These are phyloP conservation scores for Colletotrichum plurivorum DNA, from an alignment of 2,329 filamentous ascomycete genomes.

Conservation along the genomic window DNA sequence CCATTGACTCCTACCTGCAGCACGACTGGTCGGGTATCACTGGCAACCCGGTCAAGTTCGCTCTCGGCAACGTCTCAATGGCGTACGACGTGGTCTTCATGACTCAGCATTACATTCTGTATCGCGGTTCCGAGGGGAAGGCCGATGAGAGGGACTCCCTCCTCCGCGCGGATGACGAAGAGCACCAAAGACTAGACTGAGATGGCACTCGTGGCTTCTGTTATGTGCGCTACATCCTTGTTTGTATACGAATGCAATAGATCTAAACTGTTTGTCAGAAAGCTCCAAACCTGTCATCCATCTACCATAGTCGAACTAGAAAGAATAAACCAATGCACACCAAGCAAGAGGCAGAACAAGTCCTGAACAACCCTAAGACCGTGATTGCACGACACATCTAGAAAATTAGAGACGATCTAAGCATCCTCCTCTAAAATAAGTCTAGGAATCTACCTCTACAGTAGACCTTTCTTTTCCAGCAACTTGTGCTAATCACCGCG, in stretches of 20 bases:
- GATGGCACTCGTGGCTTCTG: background rate
- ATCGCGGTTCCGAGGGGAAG: conserved; percentile 55
- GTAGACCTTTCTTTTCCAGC: background rate
- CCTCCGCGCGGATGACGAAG: conserved; percentile 35
- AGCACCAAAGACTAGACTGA: conserved; percentile 42
- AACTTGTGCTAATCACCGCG: conserved; percentile 2
- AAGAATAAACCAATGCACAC: too few relatives aligned
- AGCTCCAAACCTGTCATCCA: too few relatives aligned
- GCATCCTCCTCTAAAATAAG: conserved; percentile 7
- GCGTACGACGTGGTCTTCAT: conserved; percentile 91
- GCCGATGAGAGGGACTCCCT: conserved; percentile 40
- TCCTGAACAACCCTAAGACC: background rate
- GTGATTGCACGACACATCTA: conserved; percentile 6
- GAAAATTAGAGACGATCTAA: conserved; percentile 6
- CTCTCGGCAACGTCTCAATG: conserved; percentile 87
- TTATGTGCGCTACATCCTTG: background rate
- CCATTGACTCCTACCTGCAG: conserved; percentile 87
- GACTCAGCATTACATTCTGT: conserved; percentile 88
- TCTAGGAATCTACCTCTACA: conserved; percentile 14
- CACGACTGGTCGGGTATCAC: conserved; percentile 91
- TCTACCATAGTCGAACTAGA: too few relatives aligned
- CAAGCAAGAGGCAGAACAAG: too few relatives aligned
- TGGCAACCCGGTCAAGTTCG: conserved; percentile 93
- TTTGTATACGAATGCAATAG: background rate
- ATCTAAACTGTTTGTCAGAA: too few relatives aligned